Evolutionary conservation across 2,329 filamentous ascomycete species (phyloP).

Genomic region (Hirsutella minnesotensis): DNA sequence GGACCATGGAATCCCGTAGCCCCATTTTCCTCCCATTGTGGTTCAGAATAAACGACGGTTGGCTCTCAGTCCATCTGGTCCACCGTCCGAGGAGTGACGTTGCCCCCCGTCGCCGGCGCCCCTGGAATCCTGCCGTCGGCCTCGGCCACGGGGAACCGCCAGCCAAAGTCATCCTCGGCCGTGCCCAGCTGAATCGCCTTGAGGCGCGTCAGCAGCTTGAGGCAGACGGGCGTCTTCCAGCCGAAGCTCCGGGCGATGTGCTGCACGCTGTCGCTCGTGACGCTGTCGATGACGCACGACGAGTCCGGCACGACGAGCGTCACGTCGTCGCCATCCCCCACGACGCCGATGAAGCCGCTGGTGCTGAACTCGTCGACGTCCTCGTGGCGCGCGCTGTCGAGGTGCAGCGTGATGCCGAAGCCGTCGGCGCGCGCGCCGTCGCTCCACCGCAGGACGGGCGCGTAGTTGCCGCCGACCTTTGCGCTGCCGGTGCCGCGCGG

Average conservation of each 20-base stretch:
- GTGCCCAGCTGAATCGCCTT: slow-evolving; percentile 81
- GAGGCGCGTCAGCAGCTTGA: slow-evolving; percentile 61
- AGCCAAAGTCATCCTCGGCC: slow-evolving; percentile 64
- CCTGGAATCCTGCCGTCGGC: slow-evolving; percentile 31
- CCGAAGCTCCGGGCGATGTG: slow-evolving; percentile 67
- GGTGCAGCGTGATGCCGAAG: slow-evolving; percentile 87
- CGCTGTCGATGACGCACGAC: slow-evolving; percentile 74
- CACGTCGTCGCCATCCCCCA: slow-evolving; percentile 37
- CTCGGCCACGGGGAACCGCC: slow-evolving; percentile 42
- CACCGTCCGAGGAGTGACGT: slow-evolving; percentile 9
- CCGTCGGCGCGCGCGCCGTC: slow-evolving; percentile 68
- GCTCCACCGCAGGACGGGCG: slow-evolving; percentile 78
- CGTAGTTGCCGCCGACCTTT: slow-evolving; percentile 96
- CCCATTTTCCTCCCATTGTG: too few species aligned
- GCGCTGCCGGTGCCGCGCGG: slow-evolving; percentile 80
- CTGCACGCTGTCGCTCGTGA: slow-evolving; percentile 70
- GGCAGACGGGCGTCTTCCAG: slow-evolving; percentile 65
- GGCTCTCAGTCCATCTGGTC: slow-evolving; percentile 20
- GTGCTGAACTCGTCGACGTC: slow-evolving; percentile 96
- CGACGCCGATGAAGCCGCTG: slow-evolving; percentile 79
- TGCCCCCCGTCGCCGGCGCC: slow-evolving; percentile 5
- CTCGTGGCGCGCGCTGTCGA: slow-evolving; percentile 73
- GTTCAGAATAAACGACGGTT: too few species aligned
- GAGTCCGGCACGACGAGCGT: slow-evolving; percentile 82
- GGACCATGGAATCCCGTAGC: too few species aligned